phyloP scores from a whole-genome alignment of 768 basidiomycete genomes.

The Rhizopogon vinicolor region DNA sequence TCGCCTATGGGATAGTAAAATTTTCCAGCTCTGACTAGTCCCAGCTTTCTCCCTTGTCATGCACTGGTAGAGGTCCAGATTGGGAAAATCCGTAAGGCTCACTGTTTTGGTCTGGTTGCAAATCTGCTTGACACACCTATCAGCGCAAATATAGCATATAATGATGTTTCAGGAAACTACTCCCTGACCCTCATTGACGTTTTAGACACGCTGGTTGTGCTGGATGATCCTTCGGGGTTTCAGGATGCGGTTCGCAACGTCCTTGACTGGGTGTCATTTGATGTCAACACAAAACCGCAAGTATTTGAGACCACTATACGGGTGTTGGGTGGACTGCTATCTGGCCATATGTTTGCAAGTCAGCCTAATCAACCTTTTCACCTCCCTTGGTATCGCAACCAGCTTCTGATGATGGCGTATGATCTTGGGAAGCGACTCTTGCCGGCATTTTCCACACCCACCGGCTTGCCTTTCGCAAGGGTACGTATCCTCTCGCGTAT shows the following conservation, averaged over 20 bases:
- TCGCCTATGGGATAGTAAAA: constrained; percentile 3
- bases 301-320: constrained; percentile 97
- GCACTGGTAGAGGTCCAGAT: constrained; percentile 83
- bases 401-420: constrained; percentile 74
- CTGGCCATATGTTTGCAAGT: constrained; percentile 80
- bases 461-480: constrained; percentile 89
- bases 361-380: constrained; percentile 61
- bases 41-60: constrained; percentile 86
- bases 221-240: constrained; percentile 74
- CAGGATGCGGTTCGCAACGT: constrained; percentile 80
- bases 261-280: constrained; percentile 81
- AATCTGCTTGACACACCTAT: constrained; percentile 9
- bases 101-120: background rate
- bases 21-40: background rate
- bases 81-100: constrained; percentile 71
- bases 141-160: constrained; percentile 70
- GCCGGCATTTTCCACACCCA: constrained; percentile 89
- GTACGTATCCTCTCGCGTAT: constrained; percentile 32
- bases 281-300: constrained; percentile 95
- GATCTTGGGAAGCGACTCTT: constrained; percentile 85
- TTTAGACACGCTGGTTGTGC: constrained; percentile 87
- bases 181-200: constrained; percentile 80
- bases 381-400: constrained; percentile 80
- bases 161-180: constrained; percentile 95
- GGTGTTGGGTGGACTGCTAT: constrained; percentile 85